A percentile compares a stretch with the other conserved stretches of the same genome.
Conservation (phyloP, 2,329 filamentous ascomycete genomes). For the Thelonectria rubi region DNA sequence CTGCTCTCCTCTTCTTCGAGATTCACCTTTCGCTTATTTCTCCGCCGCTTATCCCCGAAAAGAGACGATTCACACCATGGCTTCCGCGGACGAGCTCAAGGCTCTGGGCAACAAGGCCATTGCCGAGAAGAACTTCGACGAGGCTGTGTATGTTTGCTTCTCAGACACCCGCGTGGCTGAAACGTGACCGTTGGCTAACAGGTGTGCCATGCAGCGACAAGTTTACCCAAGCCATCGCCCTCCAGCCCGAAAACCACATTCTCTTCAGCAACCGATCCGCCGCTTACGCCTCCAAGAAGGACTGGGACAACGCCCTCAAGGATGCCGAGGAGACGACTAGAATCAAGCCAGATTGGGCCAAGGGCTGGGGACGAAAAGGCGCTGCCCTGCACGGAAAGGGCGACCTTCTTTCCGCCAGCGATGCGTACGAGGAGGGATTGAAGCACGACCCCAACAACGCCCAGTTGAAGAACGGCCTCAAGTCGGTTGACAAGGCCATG, state of each 20-base stretch:
- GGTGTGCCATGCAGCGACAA: constrained; percentile 71
- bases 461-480: constrained; percentile 88
- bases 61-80: constrained; percentile 52
- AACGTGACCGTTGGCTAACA: constrained; percentile 27
- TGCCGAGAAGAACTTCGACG: constrained; percentile 94
- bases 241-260: constrained; percentile 92
- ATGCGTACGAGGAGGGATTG: constrained; percentile 93
- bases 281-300: constrained; percentile 85
- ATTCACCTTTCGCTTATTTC: constrained; percentile 16
- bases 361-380: constrained; percentile 94
- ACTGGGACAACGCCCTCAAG: constrained; percentile 84
- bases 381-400: constrained; percentile 88
- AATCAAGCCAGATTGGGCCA: constrained; percentile 97
- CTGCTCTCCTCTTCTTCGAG: constrained; percentile 16
- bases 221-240: constrained; percentile 90
- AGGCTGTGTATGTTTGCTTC: constrained; percentile 80
- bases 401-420: constrained; percentile 83
- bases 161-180: constrained; percentile 5
- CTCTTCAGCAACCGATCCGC: constrained; percentile 97
- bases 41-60: constrained; percentile 8
- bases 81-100: constrained; percentile 83
- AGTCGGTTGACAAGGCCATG: constrained; percentile 87
- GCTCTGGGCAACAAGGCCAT: constrained; percentile 99
- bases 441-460: constrained; percentile 93
- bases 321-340: constrained; percentile 95